Base-by-base conservation (phyloP, 257 asterid genomes). In the Forsythia suspensa region DNA sequence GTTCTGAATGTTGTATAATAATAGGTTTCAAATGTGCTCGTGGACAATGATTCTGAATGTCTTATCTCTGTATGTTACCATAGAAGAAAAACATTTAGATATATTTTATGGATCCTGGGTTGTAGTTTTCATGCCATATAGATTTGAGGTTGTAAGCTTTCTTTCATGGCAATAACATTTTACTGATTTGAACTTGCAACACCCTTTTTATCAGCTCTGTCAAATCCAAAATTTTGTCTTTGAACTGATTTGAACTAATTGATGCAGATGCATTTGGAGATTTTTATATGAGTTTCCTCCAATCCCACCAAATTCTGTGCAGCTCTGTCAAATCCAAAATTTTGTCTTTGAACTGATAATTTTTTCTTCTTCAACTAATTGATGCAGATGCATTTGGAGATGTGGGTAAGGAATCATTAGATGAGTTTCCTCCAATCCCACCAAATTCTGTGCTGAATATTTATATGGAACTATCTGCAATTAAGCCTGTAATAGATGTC, bases 361-460 rank as follows among this genome's bases (percentile, higher is more conserved):
- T 67, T 71, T 34, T 41, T 15, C 24, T 40, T 78, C 39, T 41
- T 66, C 44, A 70, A 70, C 37, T 73, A 76, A 79, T 82, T 76
- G 59, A 78, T 79, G 74, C 88, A 90, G 97, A 92, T 90, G 95
- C 89, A 74, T 86, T 83, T 74, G 90, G 86, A 70, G 87, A 86
- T 13, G 71, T 51, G 51, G 88, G 80, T 55, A 84, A 75, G 79
- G 68, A 82, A 48, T 57, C 81, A 48, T 77, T 39, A 38, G 69
- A 78, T 73, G 83, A 74, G 68, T 57, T 82, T 80, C 85, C 90
- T 83, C 66, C 65, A 8, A 80, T 84, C 80, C 90, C 81, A 10
- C 84, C 87, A 36, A 84, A 82, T 77, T 85, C 97, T 72, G 73
- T 77, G 79, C 81, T 89, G 82, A 86, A 73, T 81, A 74, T 92